Evolutionary conservation across 1,284 basidiomycete genomes (phyloP).

Genomic region (Microbotryum silenes-acaulis): DNA sequence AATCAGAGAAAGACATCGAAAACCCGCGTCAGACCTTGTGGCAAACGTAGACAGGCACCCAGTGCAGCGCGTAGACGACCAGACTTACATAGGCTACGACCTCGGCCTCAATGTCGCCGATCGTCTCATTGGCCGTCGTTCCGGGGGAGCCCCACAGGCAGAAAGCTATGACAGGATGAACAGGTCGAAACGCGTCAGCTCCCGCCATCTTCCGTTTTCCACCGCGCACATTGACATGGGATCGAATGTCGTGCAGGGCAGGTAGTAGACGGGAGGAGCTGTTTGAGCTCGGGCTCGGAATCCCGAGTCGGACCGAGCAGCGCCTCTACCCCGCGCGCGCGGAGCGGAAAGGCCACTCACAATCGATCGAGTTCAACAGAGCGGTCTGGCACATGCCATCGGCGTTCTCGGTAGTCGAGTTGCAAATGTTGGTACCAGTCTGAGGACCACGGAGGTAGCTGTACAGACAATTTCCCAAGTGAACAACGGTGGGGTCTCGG

Average conservation of each 20-base stretch:
- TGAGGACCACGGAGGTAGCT: conserved; percentile 20
- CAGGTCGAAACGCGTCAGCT: too few relatives aligned
- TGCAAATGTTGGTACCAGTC: conserved; percentile 45
- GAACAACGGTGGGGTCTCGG: too few relatives aligned
- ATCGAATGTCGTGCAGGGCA: too few relatives aligned
- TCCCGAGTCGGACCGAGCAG: too few relatives aligned
- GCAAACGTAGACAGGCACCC: too few relatives aligned
- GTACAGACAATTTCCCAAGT: background rate
- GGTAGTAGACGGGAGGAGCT: too few relatives aligned
- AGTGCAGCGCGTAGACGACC: too few relatives aligned
- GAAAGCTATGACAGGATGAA: conserved; percentile 5
- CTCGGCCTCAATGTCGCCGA: conserved; percentile 33
- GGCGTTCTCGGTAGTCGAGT: conserved; percentile 57
- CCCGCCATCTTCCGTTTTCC: too few relatives aligned
- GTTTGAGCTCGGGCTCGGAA: too few relatives aligned
- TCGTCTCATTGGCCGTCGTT: conserved; percentile 9
- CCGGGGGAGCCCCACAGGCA: conserved; percentile 23
- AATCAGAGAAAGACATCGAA: background rate
- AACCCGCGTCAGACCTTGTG: background rate
- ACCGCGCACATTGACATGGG: too few relatives aligned
- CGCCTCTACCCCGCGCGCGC: too few relatives aligned
- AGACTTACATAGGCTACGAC: conserved; percentile 30
- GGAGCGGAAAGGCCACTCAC: too few relatives aligned
- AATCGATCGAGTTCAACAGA: conserved; percentile 33
- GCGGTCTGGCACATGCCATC: conserved; percentile 57